These are phyloP conservation scores for Rhododendron ferrugineum DNA, from an alignment of 148 eudicot species.

Conservation along the genomic window DNA sequence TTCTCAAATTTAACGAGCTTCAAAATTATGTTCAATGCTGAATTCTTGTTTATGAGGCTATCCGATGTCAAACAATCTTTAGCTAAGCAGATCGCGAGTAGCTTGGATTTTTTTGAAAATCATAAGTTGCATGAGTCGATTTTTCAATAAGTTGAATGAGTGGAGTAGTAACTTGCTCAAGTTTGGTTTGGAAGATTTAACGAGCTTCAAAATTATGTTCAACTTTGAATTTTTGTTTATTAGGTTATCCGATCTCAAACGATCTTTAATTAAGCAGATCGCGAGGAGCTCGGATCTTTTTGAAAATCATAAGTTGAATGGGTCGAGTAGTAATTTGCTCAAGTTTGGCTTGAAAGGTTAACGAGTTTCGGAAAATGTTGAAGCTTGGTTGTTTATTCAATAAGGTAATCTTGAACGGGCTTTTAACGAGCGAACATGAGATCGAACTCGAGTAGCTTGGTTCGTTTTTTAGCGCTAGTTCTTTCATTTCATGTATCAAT, in stretches of 20 bases:
- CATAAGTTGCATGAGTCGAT: too few species aligned
- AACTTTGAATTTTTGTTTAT: neutral
- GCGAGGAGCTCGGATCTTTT: neutral
- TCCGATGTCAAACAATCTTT: too few species aligned
- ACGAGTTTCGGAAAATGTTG: neutral
- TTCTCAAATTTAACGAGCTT: neutral
- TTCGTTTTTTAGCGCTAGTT: neutral
- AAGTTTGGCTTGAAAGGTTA: neutral
- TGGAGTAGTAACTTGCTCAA: too few species aligned
- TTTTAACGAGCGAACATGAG: neutral
- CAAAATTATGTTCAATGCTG: neutral
- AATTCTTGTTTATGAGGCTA: too few species aligned
- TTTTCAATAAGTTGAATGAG: too few species aligned
- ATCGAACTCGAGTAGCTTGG: neutral
- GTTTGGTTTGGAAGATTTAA: too few species aligned
- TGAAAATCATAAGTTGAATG: neutral
- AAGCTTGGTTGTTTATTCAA: neutral
- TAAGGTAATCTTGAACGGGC: neutral
- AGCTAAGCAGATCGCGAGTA: too few species aligned
- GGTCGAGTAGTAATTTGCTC: neutral
- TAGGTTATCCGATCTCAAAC: neutral
- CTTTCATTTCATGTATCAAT: neutral
- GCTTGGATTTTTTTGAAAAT: too few species aligned
- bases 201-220: neutral
- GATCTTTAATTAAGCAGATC: neutral